Evolutionary conservation across 257 asterid genomes (phyloP), one percentile per base, ranked within the genome.

Genomic region (Haberlea rhodopensis): DNA sequence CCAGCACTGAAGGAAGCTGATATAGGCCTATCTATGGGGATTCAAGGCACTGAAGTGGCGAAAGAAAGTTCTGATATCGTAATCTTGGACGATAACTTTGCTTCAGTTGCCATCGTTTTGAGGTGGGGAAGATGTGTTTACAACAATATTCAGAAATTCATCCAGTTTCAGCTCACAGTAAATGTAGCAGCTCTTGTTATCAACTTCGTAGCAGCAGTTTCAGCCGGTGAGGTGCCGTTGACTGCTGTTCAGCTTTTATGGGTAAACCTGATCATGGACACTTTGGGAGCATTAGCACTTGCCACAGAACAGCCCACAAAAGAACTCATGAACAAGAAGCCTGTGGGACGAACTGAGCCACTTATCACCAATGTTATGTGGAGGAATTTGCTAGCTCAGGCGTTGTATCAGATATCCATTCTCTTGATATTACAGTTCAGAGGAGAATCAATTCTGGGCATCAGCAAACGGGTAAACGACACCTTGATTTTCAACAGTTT

Each of bases 401-500:
- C 83, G 3, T 29, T 61, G 26, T 77, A 81, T 46, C 81, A 76
- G 45, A 71, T 80, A 51, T 20, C 51, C 0, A 57, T 77, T 4
- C 67, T 77, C 9, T 48, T 77, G 75, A 27, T 53, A 5, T 27
- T 75, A 19, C 79, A 80, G 58, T 73, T 78, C 40, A 58, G 52
- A 62, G 86, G 86, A 3, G 71, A 61, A 11, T 28, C 69, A 7
- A 65, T 81, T 32, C 25, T 81, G 1, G 68, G 68, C 1, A 45
- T 81, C 53, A 43, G 27, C 5, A 24, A 56, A 66, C 34, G 21
- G 70, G 83, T 78, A 1, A 43, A 11, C 16, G 74, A 75, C 57
- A 84, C 91, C 10, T 2, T 86, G 75, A 80, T 86, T 9, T 86
- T 81, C 73, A 83, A 86, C 24, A 74, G 81, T 6, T 85, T 85